Percentiles rank a stretch among this genome's conserved stretches.
These are phyloP conservation scores for Alternaria gaisen DNA, from an alignment of 2,329 filamentous ascomycete species.

Conservation along the genomic window DNA sequence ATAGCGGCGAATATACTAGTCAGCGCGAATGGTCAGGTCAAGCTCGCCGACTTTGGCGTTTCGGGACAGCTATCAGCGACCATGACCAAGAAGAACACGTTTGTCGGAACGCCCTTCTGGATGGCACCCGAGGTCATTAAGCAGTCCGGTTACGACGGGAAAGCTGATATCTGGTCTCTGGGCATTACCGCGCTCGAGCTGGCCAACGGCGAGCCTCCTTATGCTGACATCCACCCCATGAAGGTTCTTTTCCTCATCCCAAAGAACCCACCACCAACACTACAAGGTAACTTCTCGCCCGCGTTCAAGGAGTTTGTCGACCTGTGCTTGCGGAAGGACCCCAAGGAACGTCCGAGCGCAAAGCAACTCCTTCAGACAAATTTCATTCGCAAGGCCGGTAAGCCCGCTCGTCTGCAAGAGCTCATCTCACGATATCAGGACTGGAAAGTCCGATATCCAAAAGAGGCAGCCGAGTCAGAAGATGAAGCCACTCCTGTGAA, in stretches of 20 bases:
- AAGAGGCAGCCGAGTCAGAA: slow-evolving; percentile 64
- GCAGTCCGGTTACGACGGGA: slow-evolving; percentile 96
- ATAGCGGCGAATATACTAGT: slow-evolving; percentile 91
- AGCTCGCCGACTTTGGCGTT: slow-evolving; percentile 95
- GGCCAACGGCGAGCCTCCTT: slow-evolving; percentile 90
- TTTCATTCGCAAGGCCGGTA: slow-evolving; percentile 90
- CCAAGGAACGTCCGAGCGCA: slow-evolving; percentile 85
- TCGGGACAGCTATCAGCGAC: slow-evolving; percentile 95
- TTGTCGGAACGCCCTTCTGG: slow-evolving; percentile 98
- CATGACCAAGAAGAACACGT: slow-evolving; percentile 99
- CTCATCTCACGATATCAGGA: slow-evolving; percentile 89
- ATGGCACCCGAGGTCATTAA: slow-evolving; percentile 99
- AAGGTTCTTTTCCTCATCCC: slow-evolving; percentile 97
- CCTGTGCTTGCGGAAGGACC: slow-evolving; percentile 85
- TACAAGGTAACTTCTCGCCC: slow-evolving; percentile 62
- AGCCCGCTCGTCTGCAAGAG: slow-evolving; percentile 95
- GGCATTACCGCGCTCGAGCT: slow-evolving; percentile 94
- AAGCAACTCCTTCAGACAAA: slow-evolving; percentile 87
- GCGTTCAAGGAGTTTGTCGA: slow-evolving; percentile 62
- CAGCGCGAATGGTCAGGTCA: slow-evolving; percentile 90
- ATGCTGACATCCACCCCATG: slow-evolving; percentile 97
- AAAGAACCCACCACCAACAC: slow-evolving; percentile 85
- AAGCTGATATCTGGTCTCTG: slow-evolving; percentile 96
- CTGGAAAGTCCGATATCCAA: slow-evolving; percentile 84
- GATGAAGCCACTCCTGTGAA: slow-evolving; percentile 49